Conservation (phyloP, 2,329 filamentous ascomycete species). For the Penicillium decumbens region DNA sequence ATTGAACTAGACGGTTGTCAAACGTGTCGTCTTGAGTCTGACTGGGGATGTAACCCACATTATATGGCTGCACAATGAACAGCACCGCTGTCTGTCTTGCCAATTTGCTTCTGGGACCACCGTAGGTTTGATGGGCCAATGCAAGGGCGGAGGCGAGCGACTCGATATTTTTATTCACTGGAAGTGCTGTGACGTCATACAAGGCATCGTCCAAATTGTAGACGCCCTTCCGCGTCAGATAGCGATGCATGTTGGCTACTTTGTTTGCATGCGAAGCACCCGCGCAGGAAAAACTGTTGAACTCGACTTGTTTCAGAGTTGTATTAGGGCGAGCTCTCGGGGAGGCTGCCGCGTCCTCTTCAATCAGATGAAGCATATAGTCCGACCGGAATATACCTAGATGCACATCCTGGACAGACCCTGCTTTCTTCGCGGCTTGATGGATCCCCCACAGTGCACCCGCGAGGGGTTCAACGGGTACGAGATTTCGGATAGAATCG, state of each 20-base stretch:
- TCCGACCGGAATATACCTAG: constrained; percentile 44
- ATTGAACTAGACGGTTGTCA: constrained; percentile 31
- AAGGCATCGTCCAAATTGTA: constrained; percentile 17
- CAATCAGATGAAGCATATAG: constrained; percentile 41
- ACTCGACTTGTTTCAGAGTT: constrained; percentile 44
- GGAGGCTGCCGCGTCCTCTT: not conserved
- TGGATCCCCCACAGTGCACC: constrained; percentile 39
- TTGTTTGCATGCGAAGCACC: constrained; percentile 41
- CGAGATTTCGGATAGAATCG: constrained; percentile 28
- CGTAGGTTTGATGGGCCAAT: constrained; percentile 35
- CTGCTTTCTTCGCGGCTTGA: constrained; percentile 27
- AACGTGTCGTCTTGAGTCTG: not conserved
- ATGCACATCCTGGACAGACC: constrained; percentile 30
- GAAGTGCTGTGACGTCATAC: constrained; percentile 21
- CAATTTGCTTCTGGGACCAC: constrained; percentile 10
- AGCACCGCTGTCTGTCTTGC: constrained; percentile 34
- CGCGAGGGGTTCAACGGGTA: constrained; percentile 34
- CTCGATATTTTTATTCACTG: constrained; percentile 31
- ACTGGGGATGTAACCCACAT: constrained; percentile 17
- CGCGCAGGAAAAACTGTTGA: constrained; percentile 45
- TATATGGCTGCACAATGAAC: constrained; percentile 43
- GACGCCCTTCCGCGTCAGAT: constrained; percentile 23
- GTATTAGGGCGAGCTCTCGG: not conserved
- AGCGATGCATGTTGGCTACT: constrained; percentile 42
- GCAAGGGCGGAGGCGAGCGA: constrained; percentile 31